Evolutionary conservation across 1,284 basidiomycete species (phyloP).

Genomic region (Cerioporus squamosus): DNA sequence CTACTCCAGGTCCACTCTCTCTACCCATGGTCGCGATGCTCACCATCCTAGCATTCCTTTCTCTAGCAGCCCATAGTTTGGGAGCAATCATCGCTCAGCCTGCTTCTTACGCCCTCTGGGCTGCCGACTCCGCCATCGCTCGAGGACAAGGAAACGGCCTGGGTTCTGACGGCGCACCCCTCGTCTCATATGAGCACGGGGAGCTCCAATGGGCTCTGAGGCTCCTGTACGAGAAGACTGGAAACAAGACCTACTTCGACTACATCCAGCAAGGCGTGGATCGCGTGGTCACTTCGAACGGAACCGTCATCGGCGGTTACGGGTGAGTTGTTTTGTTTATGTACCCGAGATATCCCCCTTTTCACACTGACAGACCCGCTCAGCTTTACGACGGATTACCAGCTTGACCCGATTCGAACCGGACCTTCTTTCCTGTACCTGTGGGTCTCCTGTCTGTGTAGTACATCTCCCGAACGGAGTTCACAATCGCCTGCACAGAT

Average conservation of each 20-base stretch:
- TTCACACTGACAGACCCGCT: background rate
- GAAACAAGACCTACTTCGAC: background rate
- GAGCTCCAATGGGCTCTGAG: constrained; percentile 19
- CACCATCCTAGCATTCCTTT: no score
- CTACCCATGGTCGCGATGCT: no score
- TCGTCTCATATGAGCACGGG: constrained; percentile 20
- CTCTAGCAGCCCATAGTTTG: no score
- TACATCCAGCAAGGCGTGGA: background rate
- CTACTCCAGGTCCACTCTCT: no score
- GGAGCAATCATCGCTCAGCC: no score
- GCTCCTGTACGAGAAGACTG: constrained; percentile 10
- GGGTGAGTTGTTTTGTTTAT: background rate
- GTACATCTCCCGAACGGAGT: no score
- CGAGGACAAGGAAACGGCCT: constrained; percentile 20
- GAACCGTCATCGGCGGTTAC: background rate
- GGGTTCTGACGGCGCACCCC: background rate
- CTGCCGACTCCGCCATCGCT: constrained; percentile 18
- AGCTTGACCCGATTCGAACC: background rate
- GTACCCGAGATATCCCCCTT: background rate
- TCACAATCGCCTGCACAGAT: background rate
- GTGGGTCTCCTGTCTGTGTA: background rate
- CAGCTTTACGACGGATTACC: background rate
- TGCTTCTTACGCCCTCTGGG: constrained; percentile 15
- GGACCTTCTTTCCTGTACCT: background rate
- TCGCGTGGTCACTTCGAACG: background rate